These are phyloP conservation scores for Chaetothyriales sp. DNA, from an alignment of 2,329 filamentous ascomycete species.

Conservation along the genomic window DNA sequence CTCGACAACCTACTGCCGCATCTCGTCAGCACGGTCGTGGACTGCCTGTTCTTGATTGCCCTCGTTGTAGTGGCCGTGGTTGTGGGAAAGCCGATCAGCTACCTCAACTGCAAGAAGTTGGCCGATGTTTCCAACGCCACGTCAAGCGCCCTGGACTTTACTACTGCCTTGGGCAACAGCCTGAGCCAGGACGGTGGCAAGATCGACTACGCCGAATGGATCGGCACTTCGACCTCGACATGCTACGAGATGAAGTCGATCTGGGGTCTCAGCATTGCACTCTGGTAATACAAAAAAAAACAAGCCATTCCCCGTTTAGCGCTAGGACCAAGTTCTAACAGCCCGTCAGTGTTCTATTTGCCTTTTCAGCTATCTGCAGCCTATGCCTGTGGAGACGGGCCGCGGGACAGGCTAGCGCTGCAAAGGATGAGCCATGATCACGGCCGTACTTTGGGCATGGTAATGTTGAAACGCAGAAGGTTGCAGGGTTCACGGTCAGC, in stretches of 20 bases:
- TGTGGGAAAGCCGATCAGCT: constrained; percentile 67
- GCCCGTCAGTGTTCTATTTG: constrained; percentile 46
- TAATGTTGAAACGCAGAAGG: background rate
- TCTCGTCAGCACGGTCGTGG: constrained; percentile 52
- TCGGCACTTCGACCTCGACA: constrained; percentile 47
- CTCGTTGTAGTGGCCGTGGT: constrained; percentile 64
- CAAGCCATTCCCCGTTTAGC: background rate
- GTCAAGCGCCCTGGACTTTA: constrained; percentile 41
- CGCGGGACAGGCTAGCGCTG: constrained; percentile 22
- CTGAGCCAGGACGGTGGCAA: constrained; percentile 37
- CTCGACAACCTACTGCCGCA: constrained; percentile 63
- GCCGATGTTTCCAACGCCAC: constrained; percentile 32
- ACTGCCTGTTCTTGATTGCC: constrained; percentile 58
- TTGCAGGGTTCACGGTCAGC: background rate
- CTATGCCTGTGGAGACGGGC: constrained; percentile 50
- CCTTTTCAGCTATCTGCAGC: constrained; percentile 46
- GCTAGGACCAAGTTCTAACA: background rate
- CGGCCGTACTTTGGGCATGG: too few species aligned
- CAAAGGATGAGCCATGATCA: background rate
- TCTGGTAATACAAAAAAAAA: constrained; percentile 57
- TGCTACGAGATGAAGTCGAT: constrained; percentile 77
- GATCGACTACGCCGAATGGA: constrained; percentile 41
- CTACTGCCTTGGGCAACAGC: constrained; percentile 39
- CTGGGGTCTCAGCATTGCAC: constrained; percentile 71
- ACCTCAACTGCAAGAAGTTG: constrained; percentile 55